Conservation (phyloP, 2,329 filamentous ascomycete genomes). For the Colletotrichum navitas region DNA sequence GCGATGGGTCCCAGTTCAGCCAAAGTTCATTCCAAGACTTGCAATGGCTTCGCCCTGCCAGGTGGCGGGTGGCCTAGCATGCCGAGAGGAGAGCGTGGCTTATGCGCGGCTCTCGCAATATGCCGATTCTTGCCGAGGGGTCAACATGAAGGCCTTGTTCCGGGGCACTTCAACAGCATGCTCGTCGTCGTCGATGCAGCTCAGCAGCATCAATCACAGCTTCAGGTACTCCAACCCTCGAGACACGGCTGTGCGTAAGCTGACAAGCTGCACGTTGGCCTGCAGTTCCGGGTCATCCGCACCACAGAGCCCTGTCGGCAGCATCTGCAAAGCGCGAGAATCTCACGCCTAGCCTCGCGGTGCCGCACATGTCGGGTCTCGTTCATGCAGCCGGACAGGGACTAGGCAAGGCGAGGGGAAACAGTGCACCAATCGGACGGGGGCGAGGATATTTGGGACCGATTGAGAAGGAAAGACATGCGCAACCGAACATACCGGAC, state of each 20-base stretch:
- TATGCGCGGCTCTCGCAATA: not conserved
- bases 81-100: not conserved
- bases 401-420: not conserved
- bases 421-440: slow-evolving; percentile 1
- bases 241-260: not conserved
- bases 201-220: not conserved
- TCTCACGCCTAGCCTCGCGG: slow-evolving; percentile 22
- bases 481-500: slow-evolving; percentile 39
- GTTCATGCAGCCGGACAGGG: slow-evolving; percentile 2
- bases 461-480: slow-evolving; percentile 16
- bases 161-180: not conserved
- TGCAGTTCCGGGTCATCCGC: slow-evolving; percentile 7
- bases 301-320: slow-evolving; percentile 20
- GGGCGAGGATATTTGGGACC: not conserved
- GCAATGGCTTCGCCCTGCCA: not conserved
- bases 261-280: slow-evolving; percentile 30
- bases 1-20: not conserved
- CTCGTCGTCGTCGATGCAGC: not conserved
- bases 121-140: not conserved
- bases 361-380: not conserved
- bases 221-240: not conserved
- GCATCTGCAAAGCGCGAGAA: not conserved
- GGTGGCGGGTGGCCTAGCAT: not conserved
- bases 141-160: not conserved
- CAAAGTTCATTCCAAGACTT: not conserved